These are phyloP conservation scores for Phoma sp. DNA, from an alignment of 2,329 filamentous ascomycete genomes.

Conservation along the genomic window DNA sequence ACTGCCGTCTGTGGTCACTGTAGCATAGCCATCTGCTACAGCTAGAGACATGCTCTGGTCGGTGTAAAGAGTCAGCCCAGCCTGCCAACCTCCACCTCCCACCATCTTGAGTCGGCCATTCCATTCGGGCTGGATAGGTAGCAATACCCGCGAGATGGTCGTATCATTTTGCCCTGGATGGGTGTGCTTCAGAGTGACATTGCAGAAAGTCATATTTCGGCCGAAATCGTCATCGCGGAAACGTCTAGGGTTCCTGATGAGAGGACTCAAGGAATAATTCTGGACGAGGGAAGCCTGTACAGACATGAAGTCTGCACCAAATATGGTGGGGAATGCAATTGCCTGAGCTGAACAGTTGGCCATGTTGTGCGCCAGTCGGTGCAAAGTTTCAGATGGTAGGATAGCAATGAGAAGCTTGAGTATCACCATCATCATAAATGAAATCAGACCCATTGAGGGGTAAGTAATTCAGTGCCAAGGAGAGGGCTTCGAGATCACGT, in stretches of 20 bases:
- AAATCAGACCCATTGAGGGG: neutral
- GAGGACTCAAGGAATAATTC: neutral
- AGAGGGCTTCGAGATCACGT: too few relatives aligned
- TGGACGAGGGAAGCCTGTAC: neutral
- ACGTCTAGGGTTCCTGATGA: neutral
- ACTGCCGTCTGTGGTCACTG: constrained; percentile 34
- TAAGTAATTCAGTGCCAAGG: too few relatives aligned
- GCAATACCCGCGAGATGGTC: constrained; percentile 16
- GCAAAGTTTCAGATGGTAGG: neutral
- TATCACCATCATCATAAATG: neutral
- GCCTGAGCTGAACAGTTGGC: neutral
- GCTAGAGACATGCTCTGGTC: constrained; percentile 22
- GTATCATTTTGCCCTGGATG: constrained; percentile 22
- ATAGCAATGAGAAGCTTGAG: neutral
- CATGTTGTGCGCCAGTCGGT: neutral
- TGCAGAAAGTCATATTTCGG: constrained; percentile 16
- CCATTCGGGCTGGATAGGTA: neutral
- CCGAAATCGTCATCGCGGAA: neutral
- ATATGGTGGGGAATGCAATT: neutral
- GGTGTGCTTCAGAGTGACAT: constrained; percentile 21
- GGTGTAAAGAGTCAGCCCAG: constrained; percentile 21
- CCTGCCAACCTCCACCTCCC: constrained; percentile 30
- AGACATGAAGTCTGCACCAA: neutral
- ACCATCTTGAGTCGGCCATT: constrained; percentile 28
- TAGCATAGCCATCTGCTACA: constrained; percentile 31